Percentiles rank a stretch among this genome's conserved stretches.
Conservation (phyloP, 2,329 filamentous ascomycete species). For the Fusarium redolens region DNA sequence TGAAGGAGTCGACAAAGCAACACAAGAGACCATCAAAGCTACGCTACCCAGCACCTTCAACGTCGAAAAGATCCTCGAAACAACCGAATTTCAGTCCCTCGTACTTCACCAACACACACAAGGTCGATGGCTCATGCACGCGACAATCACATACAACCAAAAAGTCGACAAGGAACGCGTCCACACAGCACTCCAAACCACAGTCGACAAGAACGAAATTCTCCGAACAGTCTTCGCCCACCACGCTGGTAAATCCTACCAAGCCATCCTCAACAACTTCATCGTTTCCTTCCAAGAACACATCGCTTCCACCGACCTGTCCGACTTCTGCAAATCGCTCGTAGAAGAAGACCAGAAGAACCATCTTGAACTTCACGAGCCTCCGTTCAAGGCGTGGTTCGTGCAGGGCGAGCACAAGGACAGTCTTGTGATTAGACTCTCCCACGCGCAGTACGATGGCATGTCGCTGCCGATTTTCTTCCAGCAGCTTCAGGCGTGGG, state of each 20-base stretch:
- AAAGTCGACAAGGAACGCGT: neutral
- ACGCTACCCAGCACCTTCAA: rapidly evolving
- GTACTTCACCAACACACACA: neutral
- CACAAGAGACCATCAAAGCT: rapidly evolving
- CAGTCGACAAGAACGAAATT: neutral
- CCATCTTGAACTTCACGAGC: neutral
- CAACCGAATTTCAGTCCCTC: neutral
- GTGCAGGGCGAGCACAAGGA: neutral
- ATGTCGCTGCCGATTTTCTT: neutral
- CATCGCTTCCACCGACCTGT: rapidly evolving
- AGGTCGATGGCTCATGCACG: neutral
- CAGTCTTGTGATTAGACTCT: neutral
- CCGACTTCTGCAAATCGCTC: neutral
- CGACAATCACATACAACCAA: neutral
- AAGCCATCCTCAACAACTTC: neutral
- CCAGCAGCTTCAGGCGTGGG: neutral
- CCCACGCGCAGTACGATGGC: neutral
- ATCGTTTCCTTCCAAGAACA: neutral
- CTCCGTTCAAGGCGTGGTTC: neutral
- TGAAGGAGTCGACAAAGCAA: neutral
- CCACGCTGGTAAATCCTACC: neutral
- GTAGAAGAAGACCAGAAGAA: neutral
- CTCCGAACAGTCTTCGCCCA: neutral
- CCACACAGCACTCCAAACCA: neutral
- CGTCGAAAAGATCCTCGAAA: neutral